phyloP scores from a whole-genome alignment of 805 yeast species.

The Teunomyces atbi region DNA sequence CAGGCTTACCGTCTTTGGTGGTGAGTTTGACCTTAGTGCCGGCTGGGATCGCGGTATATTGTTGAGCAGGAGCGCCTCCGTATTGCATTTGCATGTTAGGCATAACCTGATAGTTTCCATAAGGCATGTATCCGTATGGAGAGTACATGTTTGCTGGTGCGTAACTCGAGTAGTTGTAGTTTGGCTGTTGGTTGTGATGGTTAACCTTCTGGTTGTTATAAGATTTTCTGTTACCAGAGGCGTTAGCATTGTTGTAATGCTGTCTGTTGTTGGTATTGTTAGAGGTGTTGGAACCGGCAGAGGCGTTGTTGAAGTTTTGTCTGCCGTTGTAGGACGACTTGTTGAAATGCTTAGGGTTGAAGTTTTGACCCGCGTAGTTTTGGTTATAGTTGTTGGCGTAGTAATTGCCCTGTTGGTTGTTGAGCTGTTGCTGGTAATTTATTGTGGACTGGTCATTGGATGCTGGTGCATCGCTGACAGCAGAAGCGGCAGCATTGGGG shows the following conservation, averaged over 20 bases:
- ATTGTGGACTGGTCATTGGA: conserved; percentile 2
- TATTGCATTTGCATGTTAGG: conserved; percentile 13
- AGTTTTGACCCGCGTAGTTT: conserved; percentile 2
- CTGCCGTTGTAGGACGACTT: conserved; percentile 12
- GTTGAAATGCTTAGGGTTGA: conserved; percentile 2
- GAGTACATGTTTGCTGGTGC: conserved; percentile 23
- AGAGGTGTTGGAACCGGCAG: conserved; percentile 7
- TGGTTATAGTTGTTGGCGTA: conserved; percentile 8
- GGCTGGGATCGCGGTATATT: conserved; percentile 11
- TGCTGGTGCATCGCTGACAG: conserved; percentile 4
- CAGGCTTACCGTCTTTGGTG: conserved; percentile 41
- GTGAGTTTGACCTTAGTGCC: conserved; percentile 36
- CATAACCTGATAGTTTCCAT: conserved; percentile 21
- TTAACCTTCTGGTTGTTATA: conserved; percentile 14
- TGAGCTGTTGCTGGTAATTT: conserved; percentile 4
- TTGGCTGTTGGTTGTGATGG: conserved; percentile 18
- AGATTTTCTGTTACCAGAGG: conserved; percentile 7
- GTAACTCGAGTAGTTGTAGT: conserved; percentile 20
- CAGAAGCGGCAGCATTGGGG: conserved; percentile 5
- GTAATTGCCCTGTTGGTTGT: conserved; percentile 6
- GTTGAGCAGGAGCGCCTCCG: conserved; percentile 7
- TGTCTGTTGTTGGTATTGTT: conserved; percentile 8
- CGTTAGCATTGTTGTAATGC: conserved; percentile 7
- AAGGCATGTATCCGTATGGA: conserved; percentile 27
- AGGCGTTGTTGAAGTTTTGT: conserved; percentile 13